Percentiles rank a stretch among this genome's conserved stretches.
These are phyloP conservation scores for Ophidiomyces ophidiicola DNA, from an alignment of 2,329 filamentous ascomycete species.

Conservation along the genomic window DNA sequence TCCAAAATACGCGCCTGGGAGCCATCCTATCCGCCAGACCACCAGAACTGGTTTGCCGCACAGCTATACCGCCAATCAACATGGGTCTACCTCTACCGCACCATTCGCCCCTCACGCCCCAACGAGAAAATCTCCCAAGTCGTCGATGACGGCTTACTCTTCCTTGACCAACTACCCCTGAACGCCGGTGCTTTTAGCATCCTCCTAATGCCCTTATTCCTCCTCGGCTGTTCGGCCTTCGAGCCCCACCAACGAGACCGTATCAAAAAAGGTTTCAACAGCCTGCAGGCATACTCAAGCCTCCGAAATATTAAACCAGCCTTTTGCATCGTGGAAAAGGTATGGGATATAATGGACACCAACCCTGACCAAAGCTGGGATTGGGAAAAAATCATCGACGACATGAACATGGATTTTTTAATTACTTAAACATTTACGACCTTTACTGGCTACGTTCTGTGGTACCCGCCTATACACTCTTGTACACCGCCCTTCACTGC, in stretches of 20 bases:
- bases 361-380: conserved; percentile 48
- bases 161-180: conserved; percentile 43
- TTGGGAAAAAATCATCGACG: conserved; percentile 49
- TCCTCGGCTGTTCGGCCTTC: conserved; percentile 51
- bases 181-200: conserved; percentile 47
- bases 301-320: conserved; percentile 48
- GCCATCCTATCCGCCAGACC: conserved; percentile 43
- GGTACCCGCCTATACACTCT: too few species aligned
- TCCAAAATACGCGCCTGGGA: conserved; percentile 62
- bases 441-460: too few species aligned
- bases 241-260: conserved; percentile 43
- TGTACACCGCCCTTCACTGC: too few species aligned
- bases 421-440: too few species aligned
- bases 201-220: conserved; percentile 49
- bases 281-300: conserved; percentile 44
- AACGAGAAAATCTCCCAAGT: conserved; percentile 44
- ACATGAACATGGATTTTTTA: conserved; percentile 49
- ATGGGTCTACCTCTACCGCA: conserved; percentile 53
- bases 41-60: conserved; percentile 44
- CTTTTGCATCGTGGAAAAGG: conserved; percentile 42
- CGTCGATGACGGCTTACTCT: conserved; percentile 47
- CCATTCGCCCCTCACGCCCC: conserved; percentile 45
- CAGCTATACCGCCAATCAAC: conserved; percentile 51
- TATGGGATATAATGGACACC: conserved; percentile 50
- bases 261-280: conserved; percentile 43